Conservation (phyloP, 306 rosid genomes). For the Casuarina equisetifolia region DNA sequence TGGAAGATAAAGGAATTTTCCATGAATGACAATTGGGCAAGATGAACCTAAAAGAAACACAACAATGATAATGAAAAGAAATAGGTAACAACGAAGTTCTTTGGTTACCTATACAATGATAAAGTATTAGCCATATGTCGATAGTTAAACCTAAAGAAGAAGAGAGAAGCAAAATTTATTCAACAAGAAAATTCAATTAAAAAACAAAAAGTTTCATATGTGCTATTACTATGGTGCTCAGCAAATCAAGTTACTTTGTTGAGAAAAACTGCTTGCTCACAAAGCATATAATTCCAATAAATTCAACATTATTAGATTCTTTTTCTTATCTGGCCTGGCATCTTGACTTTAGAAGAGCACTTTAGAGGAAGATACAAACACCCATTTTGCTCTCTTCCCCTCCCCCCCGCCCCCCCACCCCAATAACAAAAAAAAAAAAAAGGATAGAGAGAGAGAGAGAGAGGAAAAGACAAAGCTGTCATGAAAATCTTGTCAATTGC, state of each 20-base stretch:
- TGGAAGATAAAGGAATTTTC: constrained; percentile 40
- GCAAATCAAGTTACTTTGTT: too few species aligned
- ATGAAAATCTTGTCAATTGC: too few species aligned
- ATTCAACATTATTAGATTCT: too few species aligned
- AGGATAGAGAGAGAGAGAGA: too few species aligned
- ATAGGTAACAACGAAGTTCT: constrained; percentile 9
- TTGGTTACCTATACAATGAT: constrained; percentile 72
- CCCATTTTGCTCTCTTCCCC: too few species aligned
- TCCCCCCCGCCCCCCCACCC: too few species aligned
- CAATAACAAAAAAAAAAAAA: too few species aligned
- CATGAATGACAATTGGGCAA: constrained; percentile 4
- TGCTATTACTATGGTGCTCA: background rate
- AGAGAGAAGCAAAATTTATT: constrained; percentile 20
- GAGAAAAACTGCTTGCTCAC: too few species aligned
- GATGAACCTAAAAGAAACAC: background rate
- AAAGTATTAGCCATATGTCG: constrained; percentile 97
- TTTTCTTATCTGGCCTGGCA: too few species aligned
- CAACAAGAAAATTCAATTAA: constrained; percentile 13
- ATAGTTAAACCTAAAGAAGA: constrained; percentile 80
- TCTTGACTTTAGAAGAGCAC: too few species aligned
- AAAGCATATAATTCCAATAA: background rate
- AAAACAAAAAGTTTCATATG: background rate
- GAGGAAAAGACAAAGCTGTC: too few species aligned
- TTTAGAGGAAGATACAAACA: too few species aligned
- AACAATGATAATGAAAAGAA: background rate